Percentiles rank a stretch among this genome's conserved stretches.
Conservation (phyloP, 164 flowering plant species). For the Macadamia tetraphylla region DNA sequence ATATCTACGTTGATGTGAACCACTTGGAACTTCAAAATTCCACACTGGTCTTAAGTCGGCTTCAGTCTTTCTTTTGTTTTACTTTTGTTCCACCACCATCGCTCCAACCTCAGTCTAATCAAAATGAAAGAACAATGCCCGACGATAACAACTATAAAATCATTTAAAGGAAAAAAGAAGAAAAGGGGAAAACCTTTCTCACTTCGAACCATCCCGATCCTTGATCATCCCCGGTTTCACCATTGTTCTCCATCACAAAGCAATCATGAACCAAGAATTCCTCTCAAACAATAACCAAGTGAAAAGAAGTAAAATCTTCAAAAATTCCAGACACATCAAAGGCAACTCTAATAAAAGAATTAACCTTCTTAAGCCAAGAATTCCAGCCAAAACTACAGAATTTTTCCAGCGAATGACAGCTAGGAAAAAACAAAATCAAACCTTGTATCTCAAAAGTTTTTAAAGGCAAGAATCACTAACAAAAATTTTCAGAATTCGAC, state of each 20-base stretch:
- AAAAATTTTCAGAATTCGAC: no score
- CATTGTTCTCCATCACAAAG: conserved; percentile 38
- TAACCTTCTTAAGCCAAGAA: no score
- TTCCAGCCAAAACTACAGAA: no score
- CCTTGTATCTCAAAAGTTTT: no score
- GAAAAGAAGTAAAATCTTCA: background rate
- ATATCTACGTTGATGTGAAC: background rate
- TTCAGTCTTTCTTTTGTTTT: background rate
- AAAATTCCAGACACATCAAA: background rate
- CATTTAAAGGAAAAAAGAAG: background rate
- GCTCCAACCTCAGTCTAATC: no score
- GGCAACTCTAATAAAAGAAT: no score
- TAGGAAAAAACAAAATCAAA: no score
- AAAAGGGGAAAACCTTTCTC: conserved; percentile 51
- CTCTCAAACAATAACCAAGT: background rate
- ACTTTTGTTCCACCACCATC: background rate
- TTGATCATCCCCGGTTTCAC: conserved; percentile 56
- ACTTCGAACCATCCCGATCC: conserved; percentile 86
- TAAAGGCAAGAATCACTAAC: no score
- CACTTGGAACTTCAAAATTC: background rate
- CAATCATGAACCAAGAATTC: conserved; percentile 13
- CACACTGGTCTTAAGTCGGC: background rate
- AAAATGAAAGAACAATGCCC: no score
- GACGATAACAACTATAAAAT: background rate
- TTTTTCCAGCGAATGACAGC: no score